phyloP scores from a whole-genome alignment of 495 filamentous ascomycete genomes.

The Staphylotrichum tortipilum region DNA sequence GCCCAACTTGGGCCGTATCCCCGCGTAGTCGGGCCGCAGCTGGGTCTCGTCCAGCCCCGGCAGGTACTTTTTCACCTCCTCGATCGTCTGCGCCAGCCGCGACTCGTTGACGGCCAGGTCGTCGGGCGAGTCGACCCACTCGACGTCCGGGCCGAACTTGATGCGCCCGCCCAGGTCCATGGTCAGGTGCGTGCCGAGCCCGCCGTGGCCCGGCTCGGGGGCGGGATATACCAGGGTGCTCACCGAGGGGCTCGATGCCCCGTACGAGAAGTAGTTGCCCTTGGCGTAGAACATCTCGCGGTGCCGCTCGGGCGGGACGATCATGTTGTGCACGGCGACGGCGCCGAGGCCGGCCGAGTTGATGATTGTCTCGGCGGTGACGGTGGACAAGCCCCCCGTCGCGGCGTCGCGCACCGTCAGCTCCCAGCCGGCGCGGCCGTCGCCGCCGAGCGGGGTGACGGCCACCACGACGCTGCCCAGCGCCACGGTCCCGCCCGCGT shows the following conservation, averaged over 20 bases:
- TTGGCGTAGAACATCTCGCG: slow-evolving; percentile 73
- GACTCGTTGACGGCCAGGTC: slow-evolving; percentile 40
- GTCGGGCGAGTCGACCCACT: slow-evolving; percentile 60
- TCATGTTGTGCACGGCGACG: slow-evolving; percentile 69
- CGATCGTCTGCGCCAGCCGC: slow-evolving; percentile 57
- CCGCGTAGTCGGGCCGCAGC: slow-evolving; percentile 78
- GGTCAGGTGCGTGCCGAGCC: slow-evolving; percentile 88
- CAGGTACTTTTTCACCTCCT: slow-evolving; percentile 70
- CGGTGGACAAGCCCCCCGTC: slow-evolving; percentile 40
- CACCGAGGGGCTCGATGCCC: slow-evolving; percentile 53
- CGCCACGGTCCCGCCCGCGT: slow-evolving; percentile 65
- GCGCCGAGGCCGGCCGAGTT: slow-evolving; percentile 82
- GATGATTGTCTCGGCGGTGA: slow-evolving; percentile 68
- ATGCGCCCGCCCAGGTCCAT: slow-evolving; percentile 79
- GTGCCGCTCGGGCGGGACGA: slow-evolving; percentile 54
- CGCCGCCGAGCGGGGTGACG: slow-evolving; percentile 53
- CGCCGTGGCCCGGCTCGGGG: slow-evolving; percentile 67
- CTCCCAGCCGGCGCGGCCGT: slow-evolving; percentile 40
- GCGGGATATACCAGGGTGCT: slow-evolving; percentile 79
- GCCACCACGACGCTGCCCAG: slow-evolving; percentile 53
- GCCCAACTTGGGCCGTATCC: slow-evolving; percentile 80
- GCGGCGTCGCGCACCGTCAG: slow-evolving; percentile 35
- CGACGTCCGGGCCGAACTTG: slow-evolving; percentile 90
- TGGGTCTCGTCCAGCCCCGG: slow-evolving; percentile 58
- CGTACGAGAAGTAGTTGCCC: slow-evolving; percentile 90